These are phyloP conservation scores for Collybiopsis confluens DNA, from an alignment of 768 basidiomycete genomes.

Conservation along the genomic window DNA sequence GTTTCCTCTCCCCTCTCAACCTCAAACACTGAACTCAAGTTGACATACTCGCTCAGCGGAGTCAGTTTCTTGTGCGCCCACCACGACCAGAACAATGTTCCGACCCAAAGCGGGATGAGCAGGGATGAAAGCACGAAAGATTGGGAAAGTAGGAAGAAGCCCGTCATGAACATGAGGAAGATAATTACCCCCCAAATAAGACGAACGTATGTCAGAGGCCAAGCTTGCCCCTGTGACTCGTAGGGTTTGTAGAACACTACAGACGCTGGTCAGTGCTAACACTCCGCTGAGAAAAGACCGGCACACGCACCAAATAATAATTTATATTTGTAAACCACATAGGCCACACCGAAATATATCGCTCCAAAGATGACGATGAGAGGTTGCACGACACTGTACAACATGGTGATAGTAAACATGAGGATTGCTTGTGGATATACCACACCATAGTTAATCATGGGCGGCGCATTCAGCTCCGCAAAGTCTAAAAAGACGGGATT, in stretches of 20 bases:
- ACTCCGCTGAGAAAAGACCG: neutral
- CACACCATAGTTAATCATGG: constrained; percentile 96
- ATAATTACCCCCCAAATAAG: constrained; percentile 91
- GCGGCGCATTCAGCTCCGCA: constrained; percentile 94
- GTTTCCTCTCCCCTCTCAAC: constrained; percentile 88
- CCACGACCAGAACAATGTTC: constrained; percentile 80
- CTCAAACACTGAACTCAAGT: constrained; percentile 81
- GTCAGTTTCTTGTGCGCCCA: constrained; percentile 62
- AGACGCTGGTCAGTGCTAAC: neutral
- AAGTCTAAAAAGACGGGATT: constrained; percentile 53
- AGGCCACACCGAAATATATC: constrained; percentile 92
- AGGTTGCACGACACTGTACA: constrained; percentile 95
- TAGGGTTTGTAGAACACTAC: constrained; percentile 99
- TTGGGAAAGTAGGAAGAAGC: constrained; percentile 73
- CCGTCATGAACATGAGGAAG: constrained; percentile 95
- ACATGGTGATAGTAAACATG: constrained; percentile 90
- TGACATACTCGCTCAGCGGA: constrained; percentile 78
- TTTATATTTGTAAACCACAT: constrained; percentile 98
- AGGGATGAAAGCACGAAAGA: constrained; percentile 55
- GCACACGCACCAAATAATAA: constrained; percentile 76
- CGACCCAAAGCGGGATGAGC: constrained; percentile 71
- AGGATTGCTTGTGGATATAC: constrained; percentile 97
- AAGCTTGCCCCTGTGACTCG: constrained; percentile 95
- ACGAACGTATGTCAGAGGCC: constrained; percentile 92
- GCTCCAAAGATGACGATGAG: constrained; percentile 94